A percentile compares a stretch with the other conserved stretches of the same genome.
Evolutionary conservation across 108 stramenopile genomes (phyloP).

Genomic region (Cyclotella baltica): DNA sequence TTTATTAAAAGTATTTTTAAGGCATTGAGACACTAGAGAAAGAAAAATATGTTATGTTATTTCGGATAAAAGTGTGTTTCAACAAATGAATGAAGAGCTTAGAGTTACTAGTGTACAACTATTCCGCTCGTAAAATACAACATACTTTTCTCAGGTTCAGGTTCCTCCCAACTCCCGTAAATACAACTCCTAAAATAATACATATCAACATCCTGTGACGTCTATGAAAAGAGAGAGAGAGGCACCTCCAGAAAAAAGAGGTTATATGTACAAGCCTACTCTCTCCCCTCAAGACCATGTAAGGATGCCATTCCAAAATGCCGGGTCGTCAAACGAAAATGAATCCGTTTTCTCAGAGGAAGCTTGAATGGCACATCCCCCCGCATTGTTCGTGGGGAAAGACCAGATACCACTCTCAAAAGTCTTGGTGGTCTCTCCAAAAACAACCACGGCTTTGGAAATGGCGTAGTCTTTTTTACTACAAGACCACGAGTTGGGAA

Average conservation of each 20-base stretch:
- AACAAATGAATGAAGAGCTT: conserved; percentile 5
- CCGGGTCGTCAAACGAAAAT: conserved; percentile 40
- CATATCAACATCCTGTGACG: conserved; percentile 14
- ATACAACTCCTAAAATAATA: conserved; percentile 1
- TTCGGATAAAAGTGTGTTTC: not conserved
- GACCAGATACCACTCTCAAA: conserved; percentile 25
- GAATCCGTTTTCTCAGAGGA: conserved; percentile 2
- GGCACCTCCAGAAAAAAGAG: conserved; percentile 13
- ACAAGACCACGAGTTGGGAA: not conserved
- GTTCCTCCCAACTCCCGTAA: conserved; percentile 11
- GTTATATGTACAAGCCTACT: conserved; percentile 33
- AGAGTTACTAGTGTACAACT: conserved; percentile 39
- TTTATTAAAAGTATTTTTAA: too few species aligned
- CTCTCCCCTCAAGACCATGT: conserved; percentile 48
- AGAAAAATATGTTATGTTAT: too few species aligned
- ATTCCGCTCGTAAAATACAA: conserved; percentile 31
- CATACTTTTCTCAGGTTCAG: conserved; percentile 22
- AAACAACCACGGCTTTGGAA: conserved; percentile 48
- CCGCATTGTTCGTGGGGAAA: not conserved
- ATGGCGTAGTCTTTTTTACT: conserved; percentile 34
- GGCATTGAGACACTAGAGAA: too few species aligned
- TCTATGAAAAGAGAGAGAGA: conserved; percentile 24
- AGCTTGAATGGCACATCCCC: conserved; percentile 26
- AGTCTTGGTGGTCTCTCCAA: conserved; percentile 34
- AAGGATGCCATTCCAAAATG: conserved; percentile 51